These are phyloP conservation scores for Hypoxylon sp. DNA, from an alignment of 2,329 filamentous ascomycete species.

Conservation along the genomic window DNA sequence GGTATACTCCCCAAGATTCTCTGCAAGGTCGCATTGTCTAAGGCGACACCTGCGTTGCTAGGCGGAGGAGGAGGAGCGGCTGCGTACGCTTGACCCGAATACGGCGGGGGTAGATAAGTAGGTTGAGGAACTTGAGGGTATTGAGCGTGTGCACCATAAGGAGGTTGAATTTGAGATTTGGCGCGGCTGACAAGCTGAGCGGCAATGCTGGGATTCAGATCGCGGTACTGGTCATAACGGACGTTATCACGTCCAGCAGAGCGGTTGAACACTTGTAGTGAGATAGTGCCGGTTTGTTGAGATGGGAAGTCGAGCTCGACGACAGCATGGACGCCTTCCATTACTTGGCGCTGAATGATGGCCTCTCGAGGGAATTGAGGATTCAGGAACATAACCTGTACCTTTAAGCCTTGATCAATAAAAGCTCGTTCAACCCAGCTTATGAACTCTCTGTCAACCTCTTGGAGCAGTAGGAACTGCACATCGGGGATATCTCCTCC, in stretches of 20 bases:
- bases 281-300: slow-evolving; percentile 80
- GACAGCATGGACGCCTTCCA: slow-evolving; percentile 90
- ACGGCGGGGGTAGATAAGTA: slow-evolving; percentile 52
- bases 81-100: slow-evolving; percentile 46
- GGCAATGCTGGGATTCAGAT: slow-evolving; percentile 82
- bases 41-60: slow-evolving; percentile 47
- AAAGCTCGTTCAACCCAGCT: slow-evolving; percentile 86
- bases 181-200: slow-evolving; percentile 84
- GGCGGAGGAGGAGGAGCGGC: slow-evolving; percentile 12
- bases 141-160: slow-evolving; percentile 50
- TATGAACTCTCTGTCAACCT: slow-evolving; percentile 84
- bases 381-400: slow-evolving; percentile 84
- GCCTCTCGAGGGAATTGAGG: slow-evolving; percentile 82
- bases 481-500: slow-evolving; percentile 87
- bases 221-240: slow-evolving; percentile 88
- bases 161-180: slow-evolving; percentile 63
- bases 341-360: slow-evolving; percentile 86
- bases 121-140: slow-evolving; percentile 49
- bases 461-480: slow-evolving; percentile 85
- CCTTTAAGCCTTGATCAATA: slow-evolving; percentile 76
- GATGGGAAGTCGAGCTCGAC: slow-evolving; percentile 80
- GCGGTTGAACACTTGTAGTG: slow-evolving; percentile 88
- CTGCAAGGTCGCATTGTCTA: slow-evolving; percentile 55
- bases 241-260: slow-evolving; percentile 80
- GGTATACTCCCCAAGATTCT: slow-evolving; percentile 55